Percentiles rank a stretch among this genome's conserved stretches.
Evolutionary conservation across 73 alveolate genomes (phyloP).

Genomic region (Symbiodinium pilosum): DNA sequence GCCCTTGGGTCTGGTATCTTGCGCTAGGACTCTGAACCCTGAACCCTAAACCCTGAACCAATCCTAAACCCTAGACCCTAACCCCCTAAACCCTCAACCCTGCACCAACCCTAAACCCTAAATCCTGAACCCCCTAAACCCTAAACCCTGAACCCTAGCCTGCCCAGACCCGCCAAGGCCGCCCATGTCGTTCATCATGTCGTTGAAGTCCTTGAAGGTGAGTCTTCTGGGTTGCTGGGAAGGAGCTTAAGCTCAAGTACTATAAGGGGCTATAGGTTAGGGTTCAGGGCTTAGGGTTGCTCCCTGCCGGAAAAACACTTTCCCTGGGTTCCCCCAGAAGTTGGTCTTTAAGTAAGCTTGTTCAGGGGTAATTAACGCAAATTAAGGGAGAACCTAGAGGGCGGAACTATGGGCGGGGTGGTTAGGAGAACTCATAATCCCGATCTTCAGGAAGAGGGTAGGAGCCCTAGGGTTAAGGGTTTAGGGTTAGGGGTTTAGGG

Average conservation of each 20-base stretch:
- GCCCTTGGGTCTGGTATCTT: no score
- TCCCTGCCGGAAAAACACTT: background rate
- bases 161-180: conserved; percentile 73
- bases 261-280: background rate
- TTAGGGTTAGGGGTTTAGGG: no score
- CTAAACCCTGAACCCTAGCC: conserved; percentile 20
- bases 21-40: background rate
- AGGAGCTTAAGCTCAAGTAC: background rate
- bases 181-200: conserved; percentile 94
- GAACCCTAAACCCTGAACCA: background rate
- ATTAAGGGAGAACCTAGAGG: no score
- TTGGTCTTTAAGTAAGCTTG: no score
- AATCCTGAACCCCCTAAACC: no score
- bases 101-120: background rate
- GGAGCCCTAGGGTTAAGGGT: no score
- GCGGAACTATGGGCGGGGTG: no score
- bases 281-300: background rate
- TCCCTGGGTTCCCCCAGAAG: background rate
- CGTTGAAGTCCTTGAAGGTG: conserved; percentile 49
- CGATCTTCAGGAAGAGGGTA: no score
- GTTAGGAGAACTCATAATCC: no score
- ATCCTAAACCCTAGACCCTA: no score
- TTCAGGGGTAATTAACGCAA: no score
- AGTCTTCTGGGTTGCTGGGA: background rate
- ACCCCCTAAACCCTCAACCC: background rate